Evolutionary conservation across 768 basidiomycete species (phyloP).

Genomic region (Mycena maculata): DNA sequence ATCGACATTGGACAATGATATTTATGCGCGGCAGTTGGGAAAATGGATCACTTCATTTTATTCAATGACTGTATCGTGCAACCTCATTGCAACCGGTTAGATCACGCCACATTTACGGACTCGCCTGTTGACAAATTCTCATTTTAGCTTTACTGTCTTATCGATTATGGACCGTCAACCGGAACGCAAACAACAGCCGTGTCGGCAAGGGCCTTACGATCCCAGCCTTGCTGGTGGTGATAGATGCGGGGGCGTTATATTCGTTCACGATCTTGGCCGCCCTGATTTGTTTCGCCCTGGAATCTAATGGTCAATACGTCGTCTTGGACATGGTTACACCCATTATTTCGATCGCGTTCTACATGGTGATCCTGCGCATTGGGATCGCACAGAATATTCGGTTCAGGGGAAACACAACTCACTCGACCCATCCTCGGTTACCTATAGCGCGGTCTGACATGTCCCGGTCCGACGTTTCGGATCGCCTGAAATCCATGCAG

Average conservation of each 20-base stretch:
- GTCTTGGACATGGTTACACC: conserved; percentile 51
- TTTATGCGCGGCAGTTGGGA: conserved; percentile 42
- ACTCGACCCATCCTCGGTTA: neutral
- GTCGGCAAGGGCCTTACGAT: conserved; percentile 30
- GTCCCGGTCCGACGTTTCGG: too few relatives aligned
- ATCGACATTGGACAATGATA: conserved; percentile 16
- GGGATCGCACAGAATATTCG: conserved; percentile 32
- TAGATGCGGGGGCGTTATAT: conserved; percentile 54
- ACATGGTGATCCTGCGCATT: conserved; percentile 56
- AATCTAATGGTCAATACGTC: conserved; percentile 47
- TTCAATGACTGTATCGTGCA: conserved; percentile 45
- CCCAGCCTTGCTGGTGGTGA: conserved; percentile 45
- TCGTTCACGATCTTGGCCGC: conserved; percentile 47
- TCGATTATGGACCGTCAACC: conserved; percentile 16
- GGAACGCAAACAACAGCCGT: conserved; percentile 43
- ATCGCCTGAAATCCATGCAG: conserved; percentile 7
- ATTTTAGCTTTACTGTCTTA: conserved; percentile 16
- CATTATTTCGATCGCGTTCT: conserved; percentile 56
- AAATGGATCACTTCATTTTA: conserved; percentile 51
- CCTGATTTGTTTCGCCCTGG: conserved; percentile 42
- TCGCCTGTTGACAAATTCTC: neutral
- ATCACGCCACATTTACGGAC: conserved; percentile 40
- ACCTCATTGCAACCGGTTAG: conserved; percentile 46
- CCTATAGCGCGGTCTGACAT: neutral
- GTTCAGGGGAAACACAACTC: too few relatives aligned